Evolutionary conservation across 2,329 filamentous ascomycete genomes (phyloP).

Genomic region (Ilyonectria sp.): DNA sequence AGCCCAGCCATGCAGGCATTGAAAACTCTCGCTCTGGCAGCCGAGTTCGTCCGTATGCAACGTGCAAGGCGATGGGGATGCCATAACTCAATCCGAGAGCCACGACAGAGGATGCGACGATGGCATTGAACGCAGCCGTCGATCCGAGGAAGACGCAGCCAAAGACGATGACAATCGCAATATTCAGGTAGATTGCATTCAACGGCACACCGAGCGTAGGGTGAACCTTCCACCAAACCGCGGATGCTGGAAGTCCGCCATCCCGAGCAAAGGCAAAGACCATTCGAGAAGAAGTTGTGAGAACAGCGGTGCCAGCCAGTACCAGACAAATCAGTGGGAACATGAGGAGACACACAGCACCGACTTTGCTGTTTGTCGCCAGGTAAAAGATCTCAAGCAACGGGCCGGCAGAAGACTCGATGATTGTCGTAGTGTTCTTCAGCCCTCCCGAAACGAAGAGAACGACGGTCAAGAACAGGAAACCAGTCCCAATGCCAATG

Average conservation of each 20-base stretch:
- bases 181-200: conserved; percentile 75
- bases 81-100: conserved; percentile 81
- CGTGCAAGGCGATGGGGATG: conserved; percentile 80
- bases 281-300: conserved; percentile 78
- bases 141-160: conserved; percentile 80
- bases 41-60: conserved; percentile 74
- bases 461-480: conserved; percentile 73
- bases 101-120: conserved; percentile 80
- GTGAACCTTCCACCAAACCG: conserved; percentile 74
- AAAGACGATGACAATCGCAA: conserved; percentile 75
- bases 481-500: conserved; percentile 75
- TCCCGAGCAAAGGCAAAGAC: conserved; percentile 77
- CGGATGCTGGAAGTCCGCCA: conserved; percentile 75
- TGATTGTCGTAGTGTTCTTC: conserved; percentile 60
- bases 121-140: conserved; percentile 76
- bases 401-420: conserved; percentile 69
- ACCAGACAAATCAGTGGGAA: conserved; percentile 76
- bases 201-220: conserved; percentile 74
- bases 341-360: conserved; percentile 76
- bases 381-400: conserved; percentile 75
- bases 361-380: conserved; percentile 73
- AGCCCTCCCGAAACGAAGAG: conserved; percentile 76
- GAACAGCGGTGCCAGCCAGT: conserved; percentile 74
- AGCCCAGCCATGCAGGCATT: conserved; percentile 54
- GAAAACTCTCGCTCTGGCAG: conserved; percentile 66